These are phyloP conservation scores for Nissolia schottii DNA, from an alignment of 306 rosid species.

Conservation along the genomic window DNA sequence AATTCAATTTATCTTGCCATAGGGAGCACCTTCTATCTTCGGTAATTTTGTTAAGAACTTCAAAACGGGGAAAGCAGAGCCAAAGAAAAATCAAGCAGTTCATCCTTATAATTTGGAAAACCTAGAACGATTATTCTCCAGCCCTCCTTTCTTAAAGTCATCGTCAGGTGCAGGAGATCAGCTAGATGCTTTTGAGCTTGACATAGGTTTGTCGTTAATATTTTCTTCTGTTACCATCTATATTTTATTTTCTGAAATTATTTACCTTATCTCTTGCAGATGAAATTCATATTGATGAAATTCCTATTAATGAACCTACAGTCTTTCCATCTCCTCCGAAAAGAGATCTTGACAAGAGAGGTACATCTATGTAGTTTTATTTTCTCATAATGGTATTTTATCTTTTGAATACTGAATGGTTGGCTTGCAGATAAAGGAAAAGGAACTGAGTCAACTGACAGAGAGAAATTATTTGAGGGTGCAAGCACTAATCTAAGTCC, in stretches of 20 bases:
- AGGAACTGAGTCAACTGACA: constrained; percentile 59
- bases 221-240: constrained; percentile 12
- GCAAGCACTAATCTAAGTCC: constrained; percentile 45
- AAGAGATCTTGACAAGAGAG: constrained; percentile 46
- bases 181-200: constrained; percentile 41
- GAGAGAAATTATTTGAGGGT: constrained; percentile 54
- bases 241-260: constrained; percentile 20
- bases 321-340: constrained; percentile 30
- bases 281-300: constrained; percentile 58
- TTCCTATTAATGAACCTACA: constrained; percentile 54
- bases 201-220: constrained; percentile 55
- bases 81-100: constrained; percentile 27
- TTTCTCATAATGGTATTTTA: constrained; percentile 13
- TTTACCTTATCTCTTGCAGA: constrained; percentile 46
- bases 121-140: constrained; percentile 64
- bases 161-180: constrained; percentile 31
- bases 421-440: constrained; percentile 48
- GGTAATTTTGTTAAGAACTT: constrained; percentile 42
- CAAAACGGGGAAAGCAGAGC: constrained; percentile 32
- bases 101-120: constrained; percentile 25
- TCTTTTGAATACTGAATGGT: constrained; percentile 12
- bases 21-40: constrained; percentile 48
- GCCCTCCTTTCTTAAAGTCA: constrained; percentile 83
- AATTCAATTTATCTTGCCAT: constrained; percentile 35
- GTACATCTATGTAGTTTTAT: constrained; percentile 31